Percentiles rank a stretch among this genome's conserved stretches.
Evolutionary conservation across 2,329 filamentous ascomycete species (phyloP).

Genomic region (Lachnellula occidentalis): DNA sequence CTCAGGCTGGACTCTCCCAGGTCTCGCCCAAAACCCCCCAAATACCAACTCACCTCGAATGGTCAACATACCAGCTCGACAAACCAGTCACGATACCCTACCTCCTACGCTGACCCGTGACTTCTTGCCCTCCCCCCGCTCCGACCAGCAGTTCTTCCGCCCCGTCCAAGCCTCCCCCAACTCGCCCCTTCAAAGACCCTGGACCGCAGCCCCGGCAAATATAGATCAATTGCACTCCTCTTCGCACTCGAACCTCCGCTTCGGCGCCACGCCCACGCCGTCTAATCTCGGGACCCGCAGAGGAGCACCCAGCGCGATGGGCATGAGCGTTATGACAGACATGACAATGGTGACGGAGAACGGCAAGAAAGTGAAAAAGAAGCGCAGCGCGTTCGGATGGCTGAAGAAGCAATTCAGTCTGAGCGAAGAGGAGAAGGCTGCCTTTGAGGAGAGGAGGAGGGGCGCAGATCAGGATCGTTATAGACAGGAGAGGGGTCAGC

Average conservation of each 20-base stretch:
- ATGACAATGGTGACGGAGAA: constrained; percentile 38
- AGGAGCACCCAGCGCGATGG: constrained; percentile 29
- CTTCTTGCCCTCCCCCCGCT: constrained; percentile 35
- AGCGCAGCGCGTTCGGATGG: constrained; percentile 63
- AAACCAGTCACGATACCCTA: background rate
- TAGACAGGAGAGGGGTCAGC: constrained; percentile 8
- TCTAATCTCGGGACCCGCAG: constrained; percentile 17
- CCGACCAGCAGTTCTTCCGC: constrained; percentile 52
- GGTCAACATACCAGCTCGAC: constrained; percentile 3
- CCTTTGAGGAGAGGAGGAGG: constrained; percentile 50
- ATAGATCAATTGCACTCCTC: constrained; percentile 29
- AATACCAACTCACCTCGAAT: constrained; percentile 6
- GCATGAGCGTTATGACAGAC: constrained; percentile 50
- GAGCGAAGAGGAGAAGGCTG: constrained; percentile 56
- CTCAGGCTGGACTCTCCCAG: constrained; percentile 5
- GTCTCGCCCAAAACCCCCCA: constrained; percentile 1
- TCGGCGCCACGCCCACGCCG: constrained; percentile 16
- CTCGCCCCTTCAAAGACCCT: constrained; percentile 50
- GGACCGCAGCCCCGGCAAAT: constrained; percentile 29
- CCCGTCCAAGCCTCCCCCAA: constrained; percentile 59
- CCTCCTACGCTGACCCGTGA: constrained; percentile 13
- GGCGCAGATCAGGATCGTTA: constrained; percentile 14
- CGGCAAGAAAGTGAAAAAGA: constrained; percentile 51
- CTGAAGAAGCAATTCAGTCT: constrained; percentile 62
- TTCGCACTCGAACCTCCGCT: constrained; percentile 44